phyloP scores from a whole-genome alignment of 176 grass and related monocot genomes.

The Dactylis glomerata region DNA sequence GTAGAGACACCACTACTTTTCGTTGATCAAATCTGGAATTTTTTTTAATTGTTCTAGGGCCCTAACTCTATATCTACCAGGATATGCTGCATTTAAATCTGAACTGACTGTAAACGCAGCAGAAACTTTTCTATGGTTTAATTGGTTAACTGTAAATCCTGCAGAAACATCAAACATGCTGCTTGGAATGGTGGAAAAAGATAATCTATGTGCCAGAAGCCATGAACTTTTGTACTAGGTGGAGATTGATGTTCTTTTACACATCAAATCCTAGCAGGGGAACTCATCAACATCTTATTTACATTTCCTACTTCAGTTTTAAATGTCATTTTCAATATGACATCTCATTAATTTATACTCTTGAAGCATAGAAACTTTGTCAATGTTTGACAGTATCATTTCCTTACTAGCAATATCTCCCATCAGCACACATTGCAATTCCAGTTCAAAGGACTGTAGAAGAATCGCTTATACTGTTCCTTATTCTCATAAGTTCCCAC shows the following conservation, averaged over 20 bases:
- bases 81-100: background rate
- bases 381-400: background rate
- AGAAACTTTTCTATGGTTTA: background rate
- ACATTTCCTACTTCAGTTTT: background rate
- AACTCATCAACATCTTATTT: slow-evolving; percentile 3
- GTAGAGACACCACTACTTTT: background rate
- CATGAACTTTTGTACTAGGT: background rate
- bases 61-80: background rate
- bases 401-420: background rate
- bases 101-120: background rate
- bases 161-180: slow-evolving; percentile 11
- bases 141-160: slow-evolving; percentile 6
- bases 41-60: background rate
- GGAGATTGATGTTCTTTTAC: background rate
- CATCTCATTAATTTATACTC: background rate
- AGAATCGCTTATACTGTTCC: background rate
- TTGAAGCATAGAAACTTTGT: background rate
- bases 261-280: background rate
- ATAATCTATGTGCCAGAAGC: background rate
- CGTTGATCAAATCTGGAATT: background rate
- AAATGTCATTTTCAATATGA: background rate
- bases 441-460: slow-evolving; percentile 1
- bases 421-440: background rate
- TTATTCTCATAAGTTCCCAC: background rate
- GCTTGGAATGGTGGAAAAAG: background rate